phyloP scores from a whole-genome alignment of 2,329 filamentous ascomycete species.

The Paradendryphiella salina region DNA sequence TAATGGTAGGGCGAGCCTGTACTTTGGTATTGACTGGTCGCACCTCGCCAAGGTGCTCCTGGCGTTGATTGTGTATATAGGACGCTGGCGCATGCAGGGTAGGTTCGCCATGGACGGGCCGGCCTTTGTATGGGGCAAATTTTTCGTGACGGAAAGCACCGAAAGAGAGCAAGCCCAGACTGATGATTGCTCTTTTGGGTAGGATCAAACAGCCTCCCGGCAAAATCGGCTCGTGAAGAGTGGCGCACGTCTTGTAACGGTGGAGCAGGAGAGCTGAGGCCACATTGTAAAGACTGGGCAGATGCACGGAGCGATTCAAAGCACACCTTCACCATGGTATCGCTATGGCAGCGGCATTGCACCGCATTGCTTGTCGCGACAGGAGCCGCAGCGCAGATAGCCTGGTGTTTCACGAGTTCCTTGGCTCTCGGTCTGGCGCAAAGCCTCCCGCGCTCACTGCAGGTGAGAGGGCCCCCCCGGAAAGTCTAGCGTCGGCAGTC shows the following conservation, averaged over 20 bases:
- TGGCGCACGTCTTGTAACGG: slow-evolving; percentile 3
- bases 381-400: slow-evolving; percentile 9
- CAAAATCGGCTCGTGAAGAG: slow-evolving; percentile 9
- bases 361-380: slow-evolving; percentile 2
- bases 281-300: neutral
- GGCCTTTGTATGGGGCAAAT: slow-evolving; percentile 29
- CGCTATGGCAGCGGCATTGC: slow-evolving; percentile 7
- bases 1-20: slow-evolving; percentile 13
- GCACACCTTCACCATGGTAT: slow-evolving; percentile 1
- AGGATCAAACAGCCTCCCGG: slow-evolving; percentile 8
- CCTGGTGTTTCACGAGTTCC: slow-evolving; percentile 12
- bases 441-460: slow-evolving; percentile 14
- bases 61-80: slow-evolving; percentile 38
- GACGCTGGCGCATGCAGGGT: slow-evolving; percentile 35
- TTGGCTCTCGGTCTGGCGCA: slow-evolving; percentile 14
- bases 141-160: slow-evolving; percentile 16
- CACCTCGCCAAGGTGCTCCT: slow-evolving; percentile 31
- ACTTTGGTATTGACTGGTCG: slow-evolving; percentile 28
- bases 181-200: slow-evolving; percentile 2
- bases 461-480: slow-evolving; percentile 1
- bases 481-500: slow-evolving; percentile 13
- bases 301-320: neutral
- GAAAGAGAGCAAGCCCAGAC: neutral
- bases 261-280: slow-evolving; percentile 1
- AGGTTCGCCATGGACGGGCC: slow-evolving; percentile 28